Evolutionary conservation across 257 asterid species (phyloP).

Genomic region (Solanum okadae): DNA sequence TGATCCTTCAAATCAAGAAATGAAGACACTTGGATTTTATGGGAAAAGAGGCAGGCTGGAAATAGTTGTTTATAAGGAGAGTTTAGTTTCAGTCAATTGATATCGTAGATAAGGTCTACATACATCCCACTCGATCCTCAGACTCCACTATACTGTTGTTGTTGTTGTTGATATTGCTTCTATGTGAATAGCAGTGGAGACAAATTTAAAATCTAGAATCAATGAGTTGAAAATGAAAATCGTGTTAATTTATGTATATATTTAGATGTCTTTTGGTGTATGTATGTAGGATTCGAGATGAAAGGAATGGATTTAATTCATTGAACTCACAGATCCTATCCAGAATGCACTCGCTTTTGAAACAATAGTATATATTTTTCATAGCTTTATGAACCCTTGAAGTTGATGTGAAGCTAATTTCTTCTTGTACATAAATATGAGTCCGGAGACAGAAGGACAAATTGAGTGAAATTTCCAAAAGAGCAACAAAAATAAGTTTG

Average conservation of each 20-base stretch:
- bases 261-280: no score
- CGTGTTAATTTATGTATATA: not conserved
- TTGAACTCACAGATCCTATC: no score
- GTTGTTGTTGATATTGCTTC: no score
- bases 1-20: not conserved
- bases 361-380: not conserved
- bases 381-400: not conserved
- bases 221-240: not conserved
- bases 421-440: not conserved
- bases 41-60: conserved; percentile 57
- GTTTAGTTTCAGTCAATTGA: conserved; percentile 20
- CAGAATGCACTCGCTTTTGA: not conserved
- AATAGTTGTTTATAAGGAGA: conserved; percentile 26
- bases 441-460: no score
- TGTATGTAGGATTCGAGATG: not conserved
- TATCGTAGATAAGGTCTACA: not conserved
- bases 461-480: no score
- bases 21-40: conserved; percentile 27
- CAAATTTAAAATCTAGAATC: not conserved
- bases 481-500: no score
- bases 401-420: not conserved
- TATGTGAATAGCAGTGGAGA: not conserved
- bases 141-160: not conserved
- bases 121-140: not conserved
- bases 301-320: not conserved